These are phyloP conservation scores for Tolypocladium pustulatum DNA, from an alignment of 2,329 filamentous ascomycete species.

Conservation along the genomic window DNA sequence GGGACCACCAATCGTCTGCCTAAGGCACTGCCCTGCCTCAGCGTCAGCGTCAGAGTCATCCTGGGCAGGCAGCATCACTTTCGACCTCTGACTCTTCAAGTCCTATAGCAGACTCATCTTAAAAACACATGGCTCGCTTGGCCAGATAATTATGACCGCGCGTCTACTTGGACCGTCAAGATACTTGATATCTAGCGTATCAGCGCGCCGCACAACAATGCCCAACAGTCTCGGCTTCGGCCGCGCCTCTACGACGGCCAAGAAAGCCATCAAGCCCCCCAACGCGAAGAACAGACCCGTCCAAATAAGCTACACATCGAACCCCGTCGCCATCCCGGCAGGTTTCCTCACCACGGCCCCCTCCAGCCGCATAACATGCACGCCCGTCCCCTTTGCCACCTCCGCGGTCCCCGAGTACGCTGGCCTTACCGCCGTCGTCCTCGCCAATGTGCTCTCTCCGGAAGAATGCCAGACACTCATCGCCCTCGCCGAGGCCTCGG, in stretches of 20 bases:
- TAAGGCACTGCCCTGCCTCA: not conserved
- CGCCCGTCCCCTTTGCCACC: constrained; percentile 41
- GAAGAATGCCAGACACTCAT: constrained; percentile 50
- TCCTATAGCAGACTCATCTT: not conserved
- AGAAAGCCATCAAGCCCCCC: not conserved
- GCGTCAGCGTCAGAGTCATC: not conserved
- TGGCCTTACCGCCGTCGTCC: constrained; percentile 41
- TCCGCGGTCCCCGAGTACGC: constrained; percentile 40
- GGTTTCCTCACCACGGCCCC: not conserved
- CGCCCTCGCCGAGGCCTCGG: constrained; percentile 39
- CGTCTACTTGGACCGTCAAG: not conserved
- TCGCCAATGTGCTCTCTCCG: constrained; percentile 46
- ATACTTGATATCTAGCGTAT: not conserved
- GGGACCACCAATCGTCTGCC: not conserved
- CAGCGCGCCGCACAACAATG: not conserved
- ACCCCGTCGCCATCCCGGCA: not conserved
- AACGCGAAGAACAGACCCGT: not conserved
- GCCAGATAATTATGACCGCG: not conserved
- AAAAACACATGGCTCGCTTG: not conserved
- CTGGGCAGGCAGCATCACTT: not conserved
- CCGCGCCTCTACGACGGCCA: not conserved
- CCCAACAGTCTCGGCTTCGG: not conserved
- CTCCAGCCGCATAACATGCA: constrained; percentile 8
- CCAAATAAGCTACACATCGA: constrained; percentile 2
- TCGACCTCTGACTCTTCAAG: not conserved